phyloP scores from a whole-genome alignment of 345 rosid species.

The Iberis pinnata region DNA sequence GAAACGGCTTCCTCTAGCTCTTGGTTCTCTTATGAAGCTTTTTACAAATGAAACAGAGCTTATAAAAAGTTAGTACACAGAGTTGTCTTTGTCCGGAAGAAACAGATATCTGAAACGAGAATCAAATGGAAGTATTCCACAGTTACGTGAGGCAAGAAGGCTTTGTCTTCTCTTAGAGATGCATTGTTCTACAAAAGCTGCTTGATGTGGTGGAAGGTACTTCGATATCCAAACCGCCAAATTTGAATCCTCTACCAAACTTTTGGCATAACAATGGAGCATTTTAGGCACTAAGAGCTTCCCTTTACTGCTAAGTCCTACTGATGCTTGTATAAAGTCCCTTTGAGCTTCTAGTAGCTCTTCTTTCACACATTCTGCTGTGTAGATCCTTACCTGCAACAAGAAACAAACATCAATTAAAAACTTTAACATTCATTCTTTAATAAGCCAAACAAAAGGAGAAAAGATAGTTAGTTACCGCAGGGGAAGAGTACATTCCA shows the following conservation, averaged over 20 bases:
- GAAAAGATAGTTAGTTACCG: constrained; percentile 45
- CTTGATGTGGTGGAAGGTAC: constrained; percentile 75
- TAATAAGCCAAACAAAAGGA: constrained; percentile 4
- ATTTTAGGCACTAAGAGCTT: constrained; percentile 79
- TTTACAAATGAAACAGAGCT: background rate
- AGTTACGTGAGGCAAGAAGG: constrained; percentile 59
- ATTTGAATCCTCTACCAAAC: constrained; percentile 62
- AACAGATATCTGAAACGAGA: constrained; percentile 71
- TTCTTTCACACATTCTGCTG: constrained; percentile 58
- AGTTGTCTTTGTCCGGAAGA: constrained; percentile 35
- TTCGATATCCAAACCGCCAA: constrained; percentile 80
- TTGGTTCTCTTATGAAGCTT: no score
- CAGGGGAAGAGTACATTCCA: constrained; percentile 92
- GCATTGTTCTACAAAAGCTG: constrained; percentile 76
- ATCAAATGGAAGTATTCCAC: constrained; percentile 68
- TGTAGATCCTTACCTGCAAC: constrained; percentile 70
- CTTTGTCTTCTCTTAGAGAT: constrained; percentile 62
- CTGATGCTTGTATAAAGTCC: constrained; percentile 71
- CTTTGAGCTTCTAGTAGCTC: constrained; percentile 75
- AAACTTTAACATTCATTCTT: no score
- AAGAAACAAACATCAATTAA: no score
- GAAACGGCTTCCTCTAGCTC: no score
- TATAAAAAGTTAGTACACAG: background rate
- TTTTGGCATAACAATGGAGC: constrained; percentile 74
- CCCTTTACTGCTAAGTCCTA: constrained; percentile 85